Base-by-base conservation (phyloP, 2,329 filamentous ascomycete genomes). In the Apiospora marii region DNA sequence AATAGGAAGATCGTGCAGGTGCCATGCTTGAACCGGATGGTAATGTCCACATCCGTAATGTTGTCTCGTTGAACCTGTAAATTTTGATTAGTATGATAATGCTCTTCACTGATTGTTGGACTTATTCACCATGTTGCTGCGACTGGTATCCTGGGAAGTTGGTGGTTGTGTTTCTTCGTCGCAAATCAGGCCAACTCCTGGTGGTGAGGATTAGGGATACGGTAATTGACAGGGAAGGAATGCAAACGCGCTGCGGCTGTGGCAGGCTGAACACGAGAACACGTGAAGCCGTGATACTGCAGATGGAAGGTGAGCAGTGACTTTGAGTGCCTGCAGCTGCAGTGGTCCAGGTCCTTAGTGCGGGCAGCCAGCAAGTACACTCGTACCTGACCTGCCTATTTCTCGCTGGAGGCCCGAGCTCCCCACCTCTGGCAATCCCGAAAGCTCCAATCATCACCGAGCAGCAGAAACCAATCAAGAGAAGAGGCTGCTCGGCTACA, bases 1-100 rank as follows among this genome's bases (percentile, higher is more conserved):
- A 93, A 91, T 72, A 95, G 85, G 77, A 93, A 89, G 75, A 94
- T 86, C 4, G 92, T 95, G 77, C 91, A 89, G 72, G 90, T 89
- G 79, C 92, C 91, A 80, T 93, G 88, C 81, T 94, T 94, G 83
- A 95, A 91, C 73, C 91, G 88, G 71, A 95, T 84, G 73, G 80
- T 77, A 27, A 76, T 74, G 69, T 80, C 79, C 43, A 53, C 49
- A 41, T 70, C 68, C n/a, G 30, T 70, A 48, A 53, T 22, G 22
- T 37, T 70, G 68, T 37, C 10, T 16, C 68, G 34, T 58, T 51
- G 67, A 24, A 69, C 71, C 71, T 72, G 58, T 22, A n/a, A 6
- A 22, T 5, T 4, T 5, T 64, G 34, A n/a, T 64, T 37, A 64
- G 10, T n/a, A n/a, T 41, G 2, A n/a, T 41, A n/a, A 7, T 13